Base-by-base conservation (phyloP, 805 yeast genomes). In the Naumovozyma baii region DNA sequence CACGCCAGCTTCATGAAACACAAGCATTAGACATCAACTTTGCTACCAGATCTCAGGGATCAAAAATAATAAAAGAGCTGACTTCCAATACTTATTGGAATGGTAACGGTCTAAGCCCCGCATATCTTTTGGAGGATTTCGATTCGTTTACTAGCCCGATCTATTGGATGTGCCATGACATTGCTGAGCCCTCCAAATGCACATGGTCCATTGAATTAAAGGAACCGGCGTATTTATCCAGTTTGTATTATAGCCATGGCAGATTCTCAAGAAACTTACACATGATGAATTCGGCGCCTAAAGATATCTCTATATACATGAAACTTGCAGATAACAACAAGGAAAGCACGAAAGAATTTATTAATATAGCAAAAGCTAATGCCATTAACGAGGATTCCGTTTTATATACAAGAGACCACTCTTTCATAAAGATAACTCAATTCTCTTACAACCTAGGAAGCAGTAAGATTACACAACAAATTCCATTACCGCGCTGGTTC, bases 241-340 rank as follows among this genome's bases (percentile, higher is more conserved):
- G 54, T 19, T 34, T 68, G 13, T 44, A 55, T 5, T 66, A 68
- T 42, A 14, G 49, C 2, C 71, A 68, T 44, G 62, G 63, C 7
- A 49, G 66, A 29, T 60, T 61, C 20, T 47, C 54, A 14, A 62
- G 62, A 45, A 62, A 62, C 39, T 42, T 62, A 17, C 66, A 63
- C 18, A 40, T 62, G 18, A 51, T 67, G 51, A 61, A 62, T 26
- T 62, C 71, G 5, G 66, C 69, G 10, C 73, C 73, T 3, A 59
- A 55, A 33, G 42, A 37, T 3, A 48, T 64, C 1, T 50, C 64
- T 2, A 42, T 67, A 1, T 67, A 54, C 46, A 53, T 62, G 9
- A 50, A 50, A 18, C 44, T 59, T n/a, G 15, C 13, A 19, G 42
- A 25, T 19, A 40, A 44, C 12, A 37, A 39, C 28, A 42, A 36